Conservation (phyloP, 2,329 filamentous ascomycete species). For the Fusarium palustre region DNA sequence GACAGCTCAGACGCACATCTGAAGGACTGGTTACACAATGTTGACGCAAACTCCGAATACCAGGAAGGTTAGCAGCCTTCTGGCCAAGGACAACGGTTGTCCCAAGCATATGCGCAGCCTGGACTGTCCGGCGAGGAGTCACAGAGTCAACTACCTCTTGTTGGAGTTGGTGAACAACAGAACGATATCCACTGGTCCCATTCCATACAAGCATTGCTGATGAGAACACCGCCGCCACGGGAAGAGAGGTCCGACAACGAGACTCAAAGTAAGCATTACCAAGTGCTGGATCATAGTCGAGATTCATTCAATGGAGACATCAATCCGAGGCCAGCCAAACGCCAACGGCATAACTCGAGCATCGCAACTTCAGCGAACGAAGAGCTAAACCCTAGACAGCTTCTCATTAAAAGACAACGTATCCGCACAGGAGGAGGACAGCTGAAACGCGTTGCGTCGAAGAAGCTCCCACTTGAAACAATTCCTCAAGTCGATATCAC, state of each 20-base stretch:
- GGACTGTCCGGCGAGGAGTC: slow-evolving; percentile 3
- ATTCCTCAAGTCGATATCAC: slow-evolving; percentile 38
- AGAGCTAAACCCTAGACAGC: slow-evolving; percentile 33
- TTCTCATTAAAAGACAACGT: slow-evolving; percentile 38
- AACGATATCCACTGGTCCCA: slow-evolving; percentile 27
- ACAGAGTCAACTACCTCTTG: background rate
- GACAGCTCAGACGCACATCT: slow-evolving; percentile 21
- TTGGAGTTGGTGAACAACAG: background rate
- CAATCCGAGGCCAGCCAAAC: slow-evolving; percentile 14
- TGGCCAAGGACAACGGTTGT: background rate
- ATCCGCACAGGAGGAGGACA: slow-evolving; percentile 32
- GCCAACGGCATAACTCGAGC: slow-evolving; percentile 17
- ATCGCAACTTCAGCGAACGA: slow-evolving; percentile 4
- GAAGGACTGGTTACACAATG: slow-evolving; percentile 32
- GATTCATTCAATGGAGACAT: background rate
- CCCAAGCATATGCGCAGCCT: slow-evolving; percentile 9
- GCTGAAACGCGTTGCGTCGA: slow-evolving; percentile 39
- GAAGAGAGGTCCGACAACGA: background rate
- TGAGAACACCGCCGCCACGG: slow-evolving; percentile 35
- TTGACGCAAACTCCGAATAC: slow-evolving; percentile 16
- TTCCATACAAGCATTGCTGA: slow-evolving; percentile 34
- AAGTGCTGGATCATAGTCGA: background rate
- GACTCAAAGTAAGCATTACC: background rate
- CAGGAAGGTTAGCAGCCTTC: slow-evolving; percentile 43
- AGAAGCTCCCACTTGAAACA: slow-evolving; percentile 45